Conservation (phyloP, 2,329 filamentous ascomycete genomes). For the Epichloe bromicola region DNA sequence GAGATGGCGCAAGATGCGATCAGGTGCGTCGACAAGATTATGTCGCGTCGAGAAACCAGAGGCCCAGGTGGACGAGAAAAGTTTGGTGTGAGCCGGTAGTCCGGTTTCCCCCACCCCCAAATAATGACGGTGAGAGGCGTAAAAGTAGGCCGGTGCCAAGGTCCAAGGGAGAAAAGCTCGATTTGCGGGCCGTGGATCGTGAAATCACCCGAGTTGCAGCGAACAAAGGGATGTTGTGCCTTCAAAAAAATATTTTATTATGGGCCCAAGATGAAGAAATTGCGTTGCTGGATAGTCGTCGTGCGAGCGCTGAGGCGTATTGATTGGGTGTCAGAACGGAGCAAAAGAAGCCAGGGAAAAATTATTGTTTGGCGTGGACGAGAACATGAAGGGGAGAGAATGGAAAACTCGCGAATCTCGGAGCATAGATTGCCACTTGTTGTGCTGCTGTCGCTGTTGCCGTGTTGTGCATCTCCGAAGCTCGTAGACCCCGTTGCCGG, state of each 20-base stretch:
- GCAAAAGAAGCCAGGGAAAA: not conserved
- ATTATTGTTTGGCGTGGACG: too few species aligned
- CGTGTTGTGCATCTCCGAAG: not conserved
- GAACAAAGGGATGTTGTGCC: conserved; percentile 1
- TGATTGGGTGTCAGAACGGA: not conserved
- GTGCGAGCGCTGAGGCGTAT: not conserved
- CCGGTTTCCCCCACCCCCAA: not conserved
- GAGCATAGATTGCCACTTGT: not conserved
- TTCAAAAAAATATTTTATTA: not conserved
- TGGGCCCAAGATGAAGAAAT: not conserved
- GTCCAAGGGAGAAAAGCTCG: too few species aligned
- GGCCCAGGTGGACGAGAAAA: not conserved
- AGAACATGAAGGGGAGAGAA: too few species aligned
- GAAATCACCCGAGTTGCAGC: not conserved
- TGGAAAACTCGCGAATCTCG: too few species aligned
- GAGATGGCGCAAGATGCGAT: not conserved
- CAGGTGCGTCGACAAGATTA: not conserved
- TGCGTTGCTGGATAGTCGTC: not conserved
- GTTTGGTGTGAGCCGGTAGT: not conserved
- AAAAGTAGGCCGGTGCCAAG: too few species aligned
- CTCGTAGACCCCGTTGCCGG: not conserved
- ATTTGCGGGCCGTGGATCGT: too few species aligned
- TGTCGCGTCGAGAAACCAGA: too few species aligned
- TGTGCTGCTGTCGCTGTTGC: not conserved
- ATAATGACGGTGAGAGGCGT: too few species aligned